Base-by-base conservation (phyloP, 306 rosid species). In the Dalbergia cultrata region DNA sequence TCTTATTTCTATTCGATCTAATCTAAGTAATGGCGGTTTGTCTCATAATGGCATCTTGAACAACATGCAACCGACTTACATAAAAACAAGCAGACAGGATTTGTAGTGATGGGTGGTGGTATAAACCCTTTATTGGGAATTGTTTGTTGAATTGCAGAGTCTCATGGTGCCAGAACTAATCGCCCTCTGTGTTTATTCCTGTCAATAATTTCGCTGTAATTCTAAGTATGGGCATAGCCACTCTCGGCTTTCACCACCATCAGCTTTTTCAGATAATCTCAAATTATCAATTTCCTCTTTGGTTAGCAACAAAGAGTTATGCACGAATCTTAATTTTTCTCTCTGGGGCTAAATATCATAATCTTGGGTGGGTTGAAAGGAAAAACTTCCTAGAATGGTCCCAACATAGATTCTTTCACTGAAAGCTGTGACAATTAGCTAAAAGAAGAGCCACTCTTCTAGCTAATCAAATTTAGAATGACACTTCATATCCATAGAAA, bases 71-170 rank as follows among this genome's bases (percentile, higher is more conserved):
- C 37, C n/a, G 21, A 57, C 72, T 58, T 41, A 39, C 14, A 43
- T 39, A 49, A 60, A 76, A 75, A 76, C 39, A 64, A 53, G 66
- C 16, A 64, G 80, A 76, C 85, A 64, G 47, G 63, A 80, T 13
- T 56, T 77, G 63, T 13, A 13, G 45, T 44, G 80, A 72, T 66
- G 81, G 31, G 31, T 26, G 78, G 66, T 67, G 64, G 74, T 31
- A 72, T 77, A 50, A 83, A 78, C 67, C 39, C 81, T 68, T 68
- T 49, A 72, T 3, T 26, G 69, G 76, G 39, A 72, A 82, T 68
- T 59, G 69, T 64, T 79, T 84, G 77, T 66, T 60, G 22, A 67
- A 67, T 74, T 79, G 76, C 56, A 34, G n/a, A 49, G 58, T 19
- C 50, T 57, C 21, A 33, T 53, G 19, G 12, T 3, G 75, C 77